A percentile compares a stretch with the other conserved stretches of the same genome.
Evolutionary conservation across 2,329 filamentous ascomycete genomes (phyloP).

Genomic region (Ophiocordyceps camponoti-leonardi): DNA sequence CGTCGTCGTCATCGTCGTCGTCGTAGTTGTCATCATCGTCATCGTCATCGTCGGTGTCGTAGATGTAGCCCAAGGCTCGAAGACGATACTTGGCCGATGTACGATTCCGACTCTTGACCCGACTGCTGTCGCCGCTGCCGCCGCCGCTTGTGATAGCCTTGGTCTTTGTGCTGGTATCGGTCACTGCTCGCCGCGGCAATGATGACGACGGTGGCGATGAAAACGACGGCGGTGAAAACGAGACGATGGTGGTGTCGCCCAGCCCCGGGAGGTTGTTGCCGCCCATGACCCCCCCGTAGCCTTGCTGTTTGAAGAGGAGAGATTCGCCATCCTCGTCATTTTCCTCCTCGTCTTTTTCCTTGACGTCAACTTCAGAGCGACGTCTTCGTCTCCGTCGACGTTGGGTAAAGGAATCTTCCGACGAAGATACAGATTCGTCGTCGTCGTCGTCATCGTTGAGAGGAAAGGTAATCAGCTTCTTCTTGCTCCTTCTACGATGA

Average conservation of each 20-base stretch:
- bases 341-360: no score
- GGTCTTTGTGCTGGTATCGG: background rate
- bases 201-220: background rate
- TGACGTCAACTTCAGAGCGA: no score
- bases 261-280: background rate
- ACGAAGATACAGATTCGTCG: background rate
- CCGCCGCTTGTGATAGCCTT: background rate
- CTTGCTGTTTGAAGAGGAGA: background rate
- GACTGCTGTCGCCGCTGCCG: no score
- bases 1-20: no score
- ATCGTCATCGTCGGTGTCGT: no score
- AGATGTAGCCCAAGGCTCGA: no score
- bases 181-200: background rate
- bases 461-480: background rate
- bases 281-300: background rate
- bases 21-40: no score
- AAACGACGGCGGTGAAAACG: background rate
- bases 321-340: background rate
- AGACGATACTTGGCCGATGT: no score
- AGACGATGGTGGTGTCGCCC: no score
- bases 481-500: background rate
- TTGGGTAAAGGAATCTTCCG: background rate
- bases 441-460: background rate
- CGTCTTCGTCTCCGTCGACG: background rate
- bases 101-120: background rate